phyloP scores from a whole-genome alignment of 805 yeast genomes.

The Lipomyces oligophaga region DNA sequence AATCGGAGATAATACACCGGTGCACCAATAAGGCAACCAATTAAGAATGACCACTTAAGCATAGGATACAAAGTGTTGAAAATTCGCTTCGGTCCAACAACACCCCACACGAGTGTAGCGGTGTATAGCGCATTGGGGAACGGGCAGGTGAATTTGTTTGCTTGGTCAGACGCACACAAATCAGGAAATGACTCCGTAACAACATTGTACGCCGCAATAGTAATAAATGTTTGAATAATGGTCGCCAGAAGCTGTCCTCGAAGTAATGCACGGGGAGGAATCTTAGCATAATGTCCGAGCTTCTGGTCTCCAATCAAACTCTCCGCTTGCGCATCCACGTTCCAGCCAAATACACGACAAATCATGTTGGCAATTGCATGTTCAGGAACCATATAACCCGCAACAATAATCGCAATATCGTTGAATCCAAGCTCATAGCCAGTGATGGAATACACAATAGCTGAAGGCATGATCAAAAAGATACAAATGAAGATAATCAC shows the following conservation, averaged over 20 bases:
- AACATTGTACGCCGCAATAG: constrained; percentile 50
- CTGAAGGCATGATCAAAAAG: constrained; percentile 57
- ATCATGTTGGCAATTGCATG: constrained; percentile 49
- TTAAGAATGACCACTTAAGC: constrained; percentile 29
- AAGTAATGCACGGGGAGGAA: constrained; percentile 51
- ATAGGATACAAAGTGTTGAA: constrained; percentile 27
- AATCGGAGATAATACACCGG: constrained; percentile 18
- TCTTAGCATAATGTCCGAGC: constrained; percentile 51
- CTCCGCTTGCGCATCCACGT: constrained; percentile 49
- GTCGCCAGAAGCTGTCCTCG: constrained; percentile 53
- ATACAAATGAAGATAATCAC: constrained; percentile 50
- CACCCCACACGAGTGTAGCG: constrained; percentile 29
- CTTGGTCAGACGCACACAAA: constrained; percentile 27
- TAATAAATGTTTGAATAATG: constrained; percentile 51
- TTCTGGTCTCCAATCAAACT: constrained; percentile 41
- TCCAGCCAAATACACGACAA: constrained; percentile 48
- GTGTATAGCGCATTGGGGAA: constrained; percentile 32
- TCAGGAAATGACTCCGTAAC: constrained; percentile 34
- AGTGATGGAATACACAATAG: constrained; percentile 59
- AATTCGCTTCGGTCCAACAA: constrained; percentile 32
- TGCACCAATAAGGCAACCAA: constrained; percentile 26
- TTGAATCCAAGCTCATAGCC: constrained; percentile 49
- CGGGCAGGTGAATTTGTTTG: constrained; percentile 30
- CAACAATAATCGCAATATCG: constrained; percentile 43
- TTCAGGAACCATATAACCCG: constrained; percentile 49